Evolutionary conservation across 2,329 filamentous ascomycete species (phyloP).

Genomic region (Zasmidium cellare): DNA sequence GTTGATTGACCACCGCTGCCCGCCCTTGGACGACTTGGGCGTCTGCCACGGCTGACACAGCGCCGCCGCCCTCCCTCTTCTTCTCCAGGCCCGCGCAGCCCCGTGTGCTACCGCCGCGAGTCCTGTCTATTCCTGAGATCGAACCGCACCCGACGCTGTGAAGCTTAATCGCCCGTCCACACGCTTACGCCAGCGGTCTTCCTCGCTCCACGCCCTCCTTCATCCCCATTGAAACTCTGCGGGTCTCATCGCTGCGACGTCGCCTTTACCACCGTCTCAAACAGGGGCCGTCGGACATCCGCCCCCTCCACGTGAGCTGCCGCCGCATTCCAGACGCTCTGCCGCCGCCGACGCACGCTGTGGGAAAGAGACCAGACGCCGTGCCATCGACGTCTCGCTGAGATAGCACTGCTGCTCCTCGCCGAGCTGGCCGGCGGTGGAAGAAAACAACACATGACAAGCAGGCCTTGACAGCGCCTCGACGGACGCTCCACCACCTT

Average conservation of each 20-base stretch:
- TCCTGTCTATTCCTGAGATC: neutral
- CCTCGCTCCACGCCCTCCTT: conserved; percentile 3
- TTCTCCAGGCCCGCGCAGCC: neutral
- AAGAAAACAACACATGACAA: conserved; percentile 16
- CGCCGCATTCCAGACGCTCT: neutral
- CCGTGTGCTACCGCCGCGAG: neutral
- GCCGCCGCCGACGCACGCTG: neutral
- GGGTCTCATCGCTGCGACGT: conserved; percentile 9
- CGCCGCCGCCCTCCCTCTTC: neutral
- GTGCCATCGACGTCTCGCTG: neutral
- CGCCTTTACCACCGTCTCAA: conserved; percentile 1
- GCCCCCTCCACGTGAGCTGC: neutral
- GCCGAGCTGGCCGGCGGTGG: conserved; percentile 2
- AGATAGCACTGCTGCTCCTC: neutral
- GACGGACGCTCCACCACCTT: conserved; percentile 8
- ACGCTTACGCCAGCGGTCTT: conserved; percentile 9
- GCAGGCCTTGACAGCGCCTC: conserved; percentile 17
- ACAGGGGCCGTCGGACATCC: conserved; percentile 13
- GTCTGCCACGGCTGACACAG: neutral
- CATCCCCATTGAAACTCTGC: conserved; percentile 13
- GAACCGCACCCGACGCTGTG: neutral
- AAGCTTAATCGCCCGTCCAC: conserved; percentile 4
- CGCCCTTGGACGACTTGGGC: neutral
- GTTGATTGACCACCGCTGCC: neutral
- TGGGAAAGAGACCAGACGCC: neutral